A percentile compares a stretch with the other conserved stretches of the same genome.
phyloP scores from a whole-genome alignment of 139 green algal species.

The Trebouxia sp. region DNA sequence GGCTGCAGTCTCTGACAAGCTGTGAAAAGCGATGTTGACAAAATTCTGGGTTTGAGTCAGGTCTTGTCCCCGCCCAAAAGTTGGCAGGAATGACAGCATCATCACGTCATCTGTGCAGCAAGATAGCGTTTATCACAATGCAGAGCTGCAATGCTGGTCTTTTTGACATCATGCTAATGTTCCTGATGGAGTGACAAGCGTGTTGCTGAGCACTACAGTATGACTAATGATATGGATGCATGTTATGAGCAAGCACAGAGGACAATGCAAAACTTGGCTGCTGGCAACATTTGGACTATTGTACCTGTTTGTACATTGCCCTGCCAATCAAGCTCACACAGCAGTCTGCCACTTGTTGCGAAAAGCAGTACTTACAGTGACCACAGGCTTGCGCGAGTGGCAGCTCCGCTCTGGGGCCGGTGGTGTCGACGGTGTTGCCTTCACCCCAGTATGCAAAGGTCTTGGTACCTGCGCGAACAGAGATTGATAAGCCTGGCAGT shows the following conservation, averaged over 20 bases:
- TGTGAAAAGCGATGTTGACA: background rate
- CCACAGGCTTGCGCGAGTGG: background rate
- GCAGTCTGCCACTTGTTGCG: background rate
- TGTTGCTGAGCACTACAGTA: background rate
- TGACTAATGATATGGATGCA: background rate
- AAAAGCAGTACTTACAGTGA: background rate
- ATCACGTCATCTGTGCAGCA: background rate
- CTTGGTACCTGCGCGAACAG: background rate
- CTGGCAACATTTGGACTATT: no score
- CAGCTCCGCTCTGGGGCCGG: no score
- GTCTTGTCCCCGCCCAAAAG: background rate
- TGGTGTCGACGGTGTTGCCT: background rate
- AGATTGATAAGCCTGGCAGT: no score
- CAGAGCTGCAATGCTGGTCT: no score
- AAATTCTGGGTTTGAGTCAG: background rate
- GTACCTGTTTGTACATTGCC: no score
- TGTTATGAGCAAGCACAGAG: background rate
- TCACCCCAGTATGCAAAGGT: background rate
- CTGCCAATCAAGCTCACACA: background rate
- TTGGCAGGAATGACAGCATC: background rate
- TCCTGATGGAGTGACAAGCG: no score
- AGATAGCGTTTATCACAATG: no score
- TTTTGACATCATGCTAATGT: no score
- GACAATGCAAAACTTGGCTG: background rate
- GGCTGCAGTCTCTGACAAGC: background rate